Percentiles rank a stretch among this genome's conserved stretches.
These are phyloP conservation scores for Jamesozyma lodderae DNA, from an alignment of 805 yeast genomes.

Conservation along the genomic window DNA sequence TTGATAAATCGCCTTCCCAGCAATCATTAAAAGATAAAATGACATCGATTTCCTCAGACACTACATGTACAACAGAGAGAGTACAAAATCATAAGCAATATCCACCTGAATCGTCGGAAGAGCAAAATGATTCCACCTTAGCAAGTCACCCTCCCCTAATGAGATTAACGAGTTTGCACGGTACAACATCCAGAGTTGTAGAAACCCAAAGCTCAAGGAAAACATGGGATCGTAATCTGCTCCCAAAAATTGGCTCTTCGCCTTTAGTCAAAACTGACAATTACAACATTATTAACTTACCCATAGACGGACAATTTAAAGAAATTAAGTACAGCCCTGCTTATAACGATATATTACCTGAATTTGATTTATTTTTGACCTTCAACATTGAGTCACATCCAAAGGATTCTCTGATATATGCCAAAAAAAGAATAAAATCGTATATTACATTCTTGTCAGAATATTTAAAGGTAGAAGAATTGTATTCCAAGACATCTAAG, in stretches of 20 bases:
- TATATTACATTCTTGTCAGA: constrained; percentile 14
- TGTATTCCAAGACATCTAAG: background rate
- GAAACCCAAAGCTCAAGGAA: constrained; percentile 9
- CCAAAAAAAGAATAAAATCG: constrained; percentile 18
- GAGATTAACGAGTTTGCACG: constrained; percentile 9
- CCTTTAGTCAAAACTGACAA: constrained; percentile 11
- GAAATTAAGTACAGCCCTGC: constrained; percentile 21
- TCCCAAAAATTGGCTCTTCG: constrained; percentile 16
- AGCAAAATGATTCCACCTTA: background rate
- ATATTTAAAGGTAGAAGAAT: constrained; percentile 15
- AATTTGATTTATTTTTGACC: constrained; percentile 20
- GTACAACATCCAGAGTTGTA: constrained; percentile 13
- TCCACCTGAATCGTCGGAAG: background rate
- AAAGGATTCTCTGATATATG: constrained; percentile 14
- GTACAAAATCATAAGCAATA: no score
- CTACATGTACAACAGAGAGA: no score
- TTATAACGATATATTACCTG: constrained; percentile 17
- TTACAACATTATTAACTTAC: constrained; percentile 15
- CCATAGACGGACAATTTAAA: constrained; percentile 20
- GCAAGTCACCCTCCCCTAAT: background rate
- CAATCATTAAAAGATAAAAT: no score
- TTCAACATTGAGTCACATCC: constrained; percentile 20
- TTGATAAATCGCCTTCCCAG: no score
- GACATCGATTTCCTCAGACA: no score
- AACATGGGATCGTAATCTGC: constrained; percentile 21